Evolutionary conservation across 2,329 filamentous ascomycete genomes (phyloP), one percentile per base, ranked within the genome.

Genomic region (Trichophyton simii): DNA sequence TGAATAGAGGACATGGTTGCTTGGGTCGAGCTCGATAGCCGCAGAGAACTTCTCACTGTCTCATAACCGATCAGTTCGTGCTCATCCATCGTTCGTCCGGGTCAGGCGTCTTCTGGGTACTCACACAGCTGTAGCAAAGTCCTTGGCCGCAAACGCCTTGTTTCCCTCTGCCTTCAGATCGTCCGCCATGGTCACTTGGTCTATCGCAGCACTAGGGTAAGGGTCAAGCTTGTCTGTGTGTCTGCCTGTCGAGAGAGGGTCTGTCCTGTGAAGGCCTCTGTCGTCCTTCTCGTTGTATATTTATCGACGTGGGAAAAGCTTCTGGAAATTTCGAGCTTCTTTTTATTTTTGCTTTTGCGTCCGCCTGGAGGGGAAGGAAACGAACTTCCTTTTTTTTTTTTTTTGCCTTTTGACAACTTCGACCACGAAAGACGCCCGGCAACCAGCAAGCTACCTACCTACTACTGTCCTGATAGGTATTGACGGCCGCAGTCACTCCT

Each of bases 151-250:
- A 77, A 99, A 99, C 77, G 95, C 91, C 82, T 95, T 95, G 82
- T 99, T 99, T 80, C 92, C 94, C 74, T 94, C 87, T 71, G 91
- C 90, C 82, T 99, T 99, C 71, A 99, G 85, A 83, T 92, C 82
- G 76, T 87, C 84, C 66, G 84, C 83, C 84, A 86, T 87, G 65
- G 44, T 78, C 66, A n/a, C 41, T 62, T 62, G 44, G 20, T 18
- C 25, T 41, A 44, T 22, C 60, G 22, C 15, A 38, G 46, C 25
- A 38, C 20, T 42, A 18, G 22, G 9, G 46, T 36, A 20, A 60
- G 34, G 55, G 57, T 52, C 34, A 38, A 52, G 28, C 46, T 25
- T 28, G 15, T 25, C 18, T 38, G 38, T 41, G 6, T 38, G 38
- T 41, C 8, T 9, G 28, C 31, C 7, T 13, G 55, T 41, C 9